Conservation (phyloP, 2,329 filamentous ascomycete genomes). For the Stagonosporopsis rhizophila region DNA sequence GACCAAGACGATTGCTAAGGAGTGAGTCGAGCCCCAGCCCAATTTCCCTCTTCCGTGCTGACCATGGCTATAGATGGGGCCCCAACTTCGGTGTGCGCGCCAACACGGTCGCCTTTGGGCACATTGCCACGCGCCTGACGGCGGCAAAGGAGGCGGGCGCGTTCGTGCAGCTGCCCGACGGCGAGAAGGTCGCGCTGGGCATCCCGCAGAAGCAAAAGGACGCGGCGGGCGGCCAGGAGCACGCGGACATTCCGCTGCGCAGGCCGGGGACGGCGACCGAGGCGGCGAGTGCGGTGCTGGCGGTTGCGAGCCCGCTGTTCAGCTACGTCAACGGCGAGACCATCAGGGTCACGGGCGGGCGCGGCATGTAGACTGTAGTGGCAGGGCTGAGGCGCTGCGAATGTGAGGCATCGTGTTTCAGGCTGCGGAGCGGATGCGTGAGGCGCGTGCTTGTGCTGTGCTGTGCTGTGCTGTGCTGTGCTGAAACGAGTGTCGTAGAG, state of each 20-base stretch:
- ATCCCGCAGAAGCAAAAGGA: constrained; percentile 54
- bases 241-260: constrained; percentile 78
- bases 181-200: constrained; percentile 58
- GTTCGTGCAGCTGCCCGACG: constrained; percentile 77
- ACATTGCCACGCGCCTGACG: constrained; percentile 80
- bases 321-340: constrained; percentile 88
- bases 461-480: not conserved
- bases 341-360: constrained; percentile 82
- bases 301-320: constrained; percentile 81
- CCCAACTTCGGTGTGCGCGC: constrained; percentile 80
- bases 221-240: constrained; percentile 43
- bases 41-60: no score
- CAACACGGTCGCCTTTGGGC: constrained; percentile 85
- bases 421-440: not conserved
- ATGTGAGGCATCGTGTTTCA: not conserved
- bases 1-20: constrained; percentile 87
- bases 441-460: no score
- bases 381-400: not conserved
- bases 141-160: constrained; percentile 84
- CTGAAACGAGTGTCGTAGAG: constrained; percentile 1
- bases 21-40: constrained; percentile 52
- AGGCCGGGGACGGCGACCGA: constrained; percentile 80
- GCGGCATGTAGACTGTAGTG: constrained; percentile 60
- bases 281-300: constrained; percentile 78
- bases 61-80: no score